Percentiles rank a stretch among this genome's conserved stretches.
These are phyloP conservation scores for Alopecurus myosuroides DNA, from an alignment of 176 grass and related monocot species.

Conservation along the genomic window DNA sequence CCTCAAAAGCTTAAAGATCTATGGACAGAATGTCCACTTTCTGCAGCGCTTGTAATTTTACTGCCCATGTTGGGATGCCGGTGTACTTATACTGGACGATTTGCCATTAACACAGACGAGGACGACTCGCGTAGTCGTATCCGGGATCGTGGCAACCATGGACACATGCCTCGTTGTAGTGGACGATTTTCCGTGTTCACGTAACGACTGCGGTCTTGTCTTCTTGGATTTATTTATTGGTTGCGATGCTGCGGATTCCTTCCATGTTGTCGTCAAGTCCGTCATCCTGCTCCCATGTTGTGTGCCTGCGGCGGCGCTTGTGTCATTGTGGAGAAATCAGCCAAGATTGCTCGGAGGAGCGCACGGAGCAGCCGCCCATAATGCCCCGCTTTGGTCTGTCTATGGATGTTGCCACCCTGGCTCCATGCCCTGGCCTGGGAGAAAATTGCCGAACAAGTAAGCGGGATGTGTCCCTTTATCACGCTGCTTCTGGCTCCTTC, in stretches of 20 bases:
- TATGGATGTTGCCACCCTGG: conserved; percentile 39
- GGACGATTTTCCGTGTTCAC: too few species aligned
- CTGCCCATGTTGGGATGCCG: too few species aligned
- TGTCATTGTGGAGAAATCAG: neutral
- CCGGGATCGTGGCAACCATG: too few species aligned
- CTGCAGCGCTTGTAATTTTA: too few species aligned
- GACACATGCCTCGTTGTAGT: too few species aligned
- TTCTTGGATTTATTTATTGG: neutral
- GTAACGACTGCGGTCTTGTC: too few species aligned
- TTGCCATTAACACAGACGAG: too few species aligned
- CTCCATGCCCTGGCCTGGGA: conserved; percentile 11
- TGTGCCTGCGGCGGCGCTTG: neutral
- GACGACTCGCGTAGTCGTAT: too few species aligned
- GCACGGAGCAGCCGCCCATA: neutral
- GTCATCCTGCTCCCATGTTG: neutral
- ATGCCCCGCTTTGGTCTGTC: neutral
- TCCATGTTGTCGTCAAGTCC: neutral
- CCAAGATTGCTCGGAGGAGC: neutral
- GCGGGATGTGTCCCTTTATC: neutral
- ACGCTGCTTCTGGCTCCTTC: neutral
- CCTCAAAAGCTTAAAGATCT: too few species aligned
- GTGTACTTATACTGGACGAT: too few species aligned
- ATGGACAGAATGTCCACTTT: too few species aligned
- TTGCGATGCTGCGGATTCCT: neutral
- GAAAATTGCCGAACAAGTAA: neutral